phyloP scores from a whole-genome alignment of 169 alveolate genomes.

The Plasmodium chabaudi region DNA sequence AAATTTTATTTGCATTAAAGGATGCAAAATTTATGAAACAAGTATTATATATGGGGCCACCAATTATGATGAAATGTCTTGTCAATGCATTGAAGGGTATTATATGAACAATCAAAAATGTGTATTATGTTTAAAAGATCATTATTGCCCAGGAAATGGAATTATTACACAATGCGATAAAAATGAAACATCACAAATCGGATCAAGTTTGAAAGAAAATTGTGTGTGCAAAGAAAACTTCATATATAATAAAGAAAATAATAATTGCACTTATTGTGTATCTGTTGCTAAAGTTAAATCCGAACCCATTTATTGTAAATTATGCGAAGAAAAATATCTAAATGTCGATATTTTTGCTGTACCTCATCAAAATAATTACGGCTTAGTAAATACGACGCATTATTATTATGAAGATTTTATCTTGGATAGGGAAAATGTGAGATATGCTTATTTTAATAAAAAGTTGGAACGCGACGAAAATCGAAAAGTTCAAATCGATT shows the following conservation, averaged over 20 bases:
- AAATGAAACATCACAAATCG: conserved; percentile 40
- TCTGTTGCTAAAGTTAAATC: conserved; percentile 60
- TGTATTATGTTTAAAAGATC: conserved; percentile 76
- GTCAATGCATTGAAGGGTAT: conserved; percentile 79
- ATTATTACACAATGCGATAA: conserved; percentile 10
- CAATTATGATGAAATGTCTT: conserved; percentile 73
- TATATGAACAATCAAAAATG: conserved; percentile 77
- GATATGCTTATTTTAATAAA: conserved; percentile 41
- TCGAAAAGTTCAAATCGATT: neutral
- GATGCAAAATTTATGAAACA: conserved; percentile 60
- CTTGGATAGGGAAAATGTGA: conserved; percentile 13
- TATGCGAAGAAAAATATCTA: conserved; percentile 41
- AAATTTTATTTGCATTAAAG: conserved; percentile 74
- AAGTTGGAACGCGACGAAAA: neutral
- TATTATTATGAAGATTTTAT: conserved; percentile 58
- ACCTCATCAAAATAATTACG: conserved; percentile 46
- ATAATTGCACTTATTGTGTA: conserved; percentile 33
- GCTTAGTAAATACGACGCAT: conserved; percentile 24
- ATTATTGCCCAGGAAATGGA: conserved; percentile 71
- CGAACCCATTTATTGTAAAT: conserved; percentile 49
- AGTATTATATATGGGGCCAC: conserved; percentile 65
- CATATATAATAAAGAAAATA: conserved; percentile 29
- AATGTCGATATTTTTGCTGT: conserved; percentile 27
- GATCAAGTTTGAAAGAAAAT: conserved; percentile 22
- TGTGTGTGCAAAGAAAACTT: conserved; percentile 62